These are phyloP conservation scores for Triticum aestivum DNA, from an alignment of 176 grass and related monocot genomes.

Conservation along the genomic window IWGSC_CS_RefSeq_v2.1 NC_057808.1:401575149-401575648, in stretches of 20 bases:
- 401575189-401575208: conserved; percentile 58
- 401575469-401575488: too few species aligned
- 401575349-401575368: conserved; percentile 76
- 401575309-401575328: conserved; percentile 66
- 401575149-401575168: conserved; percentile 38
- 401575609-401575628: too few species aligned
- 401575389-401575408: conserved; percentile 30
- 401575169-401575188: conserved; percentile 71
- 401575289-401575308: background rate
- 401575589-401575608: too few species aligned
- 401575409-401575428: too few species aligned
- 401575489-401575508: too few species aligned
- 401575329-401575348: conserved; percentile 82
- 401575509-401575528: conserved; percentile 66
- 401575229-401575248: background rate
- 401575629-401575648: too few species aligned
- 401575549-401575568: conserved; percentile 24
- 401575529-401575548: conserved; percentile 73
- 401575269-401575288: too few species aligned
- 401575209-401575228: background rate
- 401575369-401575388: conserved; percentile 86
- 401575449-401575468: too few species aligned
- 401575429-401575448: background rate
- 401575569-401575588: conserved; percentile 33
- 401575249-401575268: too few species aligned